Evolutionary conservation across 1,284 basidiomycete species (phyloP).

Genomic region (Leccinum subrobustum): DNA sequence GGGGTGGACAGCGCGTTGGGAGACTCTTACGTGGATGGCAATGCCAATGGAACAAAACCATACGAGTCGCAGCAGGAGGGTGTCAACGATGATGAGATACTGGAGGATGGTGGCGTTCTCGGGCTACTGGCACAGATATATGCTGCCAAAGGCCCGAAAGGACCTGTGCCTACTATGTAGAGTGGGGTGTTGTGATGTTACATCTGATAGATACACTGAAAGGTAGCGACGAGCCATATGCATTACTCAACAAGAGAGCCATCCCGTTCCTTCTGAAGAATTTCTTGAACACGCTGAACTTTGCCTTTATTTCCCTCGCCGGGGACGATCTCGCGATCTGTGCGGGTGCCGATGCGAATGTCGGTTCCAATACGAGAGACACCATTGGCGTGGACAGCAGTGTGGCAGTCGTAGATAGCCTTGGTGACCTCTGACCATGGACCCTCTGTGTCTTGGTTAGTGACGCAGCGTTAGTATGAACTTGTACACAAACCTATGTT

Average conservation of each 20-base stretch:
- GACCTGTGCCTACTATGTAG: constrained; percentile 48
- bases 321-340: constrained; percentile 61
- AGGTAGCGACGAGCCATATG: not conserved
- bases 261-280: constrained; percentile 49
- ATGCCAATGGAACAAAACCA: constrained; percentile 40
- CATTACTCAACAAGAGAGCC: constrained; percentile 1
- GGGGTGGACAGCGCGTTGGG: constrained; percentile 61
- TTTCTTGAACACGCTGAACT: constrained; percentile 76
- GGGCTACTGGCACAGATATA: constrained; percentile 79
- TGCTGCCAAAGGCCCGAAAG: constrained; percentile 52
- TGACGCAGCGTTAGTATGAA: not conserved
- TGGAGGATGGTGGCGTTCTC: constrained; percentile 69
- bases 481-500: constrained; percentile 62
- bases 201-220: not conserved
- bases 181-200: not conserved
- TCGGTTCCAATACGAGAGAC: constrained; percentile 80
- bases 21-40: constrained; percentile 68
- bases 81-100: constrained; percentile 55
- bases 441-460: constrained; percentile 54
- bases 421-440: constrained; percentile 80
- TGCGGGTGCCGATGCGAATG: constrained; percentile 88
- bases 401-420: constrained; percentile 86
- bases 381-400: constrained; percentile 79
- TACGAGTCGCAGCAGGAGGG: constrained; percentile 44
- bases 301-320: constrained; percentile 79